Base-by-base conservation (phyloP, 768 basidiomycete genomes). In the Cantharellus cinnabarinus region DNA sequence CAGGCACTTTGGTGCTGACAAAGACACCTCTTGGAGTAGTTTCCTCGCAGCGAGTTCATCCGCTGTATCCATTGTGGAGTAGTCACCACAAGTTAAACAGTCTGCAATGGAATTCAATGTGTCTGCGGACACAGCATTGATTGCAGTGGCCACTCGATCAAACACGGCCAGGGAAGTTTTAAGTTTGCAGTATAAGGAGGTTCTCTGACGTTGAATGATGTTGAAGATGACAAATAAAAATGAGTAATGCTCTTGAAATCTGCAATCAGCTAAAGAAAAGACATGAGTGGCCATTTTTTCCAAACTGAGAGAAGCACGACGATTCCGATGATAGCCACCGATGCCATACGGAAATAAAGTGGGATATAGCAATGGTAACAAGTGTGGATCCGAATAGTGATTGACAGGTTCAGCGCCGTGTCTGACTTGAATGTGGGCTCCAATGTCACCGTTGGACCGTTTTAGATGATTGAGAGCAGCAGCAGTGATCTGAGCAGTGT, bases 331-430 rank as follows among this genome's bases (percentile, higher is more conserved):
- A 38, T 65, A 62, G 0, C 65, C 63, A 1, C 65, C 65, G 4
- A 53, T 2, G 0, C 63, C 65, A 58, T 62, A 65, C 15, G 65
- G 65, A 55, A 61, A 65, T 1, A 66, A 50, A 15, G 63, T 65
- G 1, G 65, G 65, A 57, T 64, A 65, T 3, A 65, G 51, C 63
- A 63, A 44, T 1, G 60, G 64, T 42, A 65, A 65, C 1, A 65
- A 38, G 2, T 50, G 7, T 4, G 57, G 48, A 58, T 64, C 60
- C 3, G 42, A 5, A 35, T 59, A 64, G 35, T 61, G 56, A 58
- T 64, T 63, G 3, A 40, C 62, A 3, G 63, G 63, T 34, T 10
- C 10, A 10, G 7, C 7, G 7, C 52, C 52, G 35, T 54, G 52
- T 35, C 7, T 10, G 10, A 54, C 35, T 35, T 10, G 34, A 7